Percentiles rank a stretch among this genome's conserved stretches.
Evolutionary conservation across 306 rosid species (phyloP).

Genomic region (Prunus kanzakura): DNA sequence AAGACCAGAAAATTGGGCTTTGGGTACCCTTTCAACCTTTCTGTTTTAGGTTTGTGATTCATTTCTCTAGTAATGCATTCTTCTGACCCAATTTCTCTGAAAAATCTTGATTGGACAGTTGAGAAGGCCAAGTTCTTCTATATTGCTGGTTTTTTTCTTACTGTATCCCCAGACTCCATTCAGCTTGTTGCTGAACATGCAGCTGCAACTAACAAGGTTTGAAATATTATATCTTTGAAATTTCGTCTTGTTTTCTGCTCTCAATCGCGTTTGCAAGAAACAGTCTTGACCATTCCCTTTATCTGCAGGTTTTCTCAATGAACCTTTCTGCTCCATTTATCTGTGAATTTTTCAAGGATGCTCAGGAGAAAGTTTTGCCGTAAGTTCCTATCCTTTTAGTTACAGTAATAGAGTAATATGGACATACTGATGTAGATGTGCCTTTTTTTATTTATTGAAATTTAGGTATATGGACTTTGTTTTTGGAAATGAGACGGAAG

Average conservation of each 20-base stretch:
- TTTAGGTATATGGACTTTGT: slow-evolving; percentile 76
- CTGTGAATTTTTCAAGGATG: slow-evolving; percentile 90
- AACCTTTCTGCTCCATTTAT: slow-evolving; percentile 98
- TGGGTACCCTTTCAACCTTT: slow-evolving; percentile 42
- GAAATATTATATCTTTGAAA: neutral
- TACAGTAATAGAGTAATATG: neutral
- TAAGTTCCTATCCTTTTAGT: slow-evolving; percentile 21
- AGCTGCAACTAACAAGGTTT: slow-evolving; percentile 71
- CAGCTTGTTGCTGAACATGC: slow-evolving; percentile 92
- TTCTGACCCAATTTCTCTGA: neutral
- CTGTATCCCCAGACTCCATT: slow-evolving; percentile 90
- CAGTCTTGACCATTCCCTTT: neutral
- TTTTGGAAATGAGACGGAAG: slow-evolving; percentile 94
- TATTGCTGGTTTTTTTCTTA: slow-evolving; percentile 93
- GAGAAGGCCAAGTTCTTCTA: slow-evolving; percentile 87
- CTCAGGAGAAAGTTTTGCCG: slow-evolving; percentile 69
- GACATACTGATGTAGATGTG: neutral
- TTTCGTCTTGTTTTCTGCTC: neutral
- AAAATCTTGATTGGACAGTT: slow-evolving; percentile 44
- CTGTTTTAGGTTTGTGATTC: slow-evolving; percentile 5
- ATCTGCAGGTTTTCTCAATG: slow-evolving; percentile 68
- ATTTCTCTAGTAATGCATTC: neutral
- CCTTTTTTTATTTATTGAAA: neutral
- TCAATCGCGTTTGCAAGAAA: neutral
- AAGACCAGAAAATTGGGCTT: slow-evolving; percentile 85